Percentiles rank a stretch among this genome's conserved stretches.
phyloP scores from a whole-genome alignment of 2,329 filamentous ascomycete genomes.

The Neofusicoccum parvum region DNA sequence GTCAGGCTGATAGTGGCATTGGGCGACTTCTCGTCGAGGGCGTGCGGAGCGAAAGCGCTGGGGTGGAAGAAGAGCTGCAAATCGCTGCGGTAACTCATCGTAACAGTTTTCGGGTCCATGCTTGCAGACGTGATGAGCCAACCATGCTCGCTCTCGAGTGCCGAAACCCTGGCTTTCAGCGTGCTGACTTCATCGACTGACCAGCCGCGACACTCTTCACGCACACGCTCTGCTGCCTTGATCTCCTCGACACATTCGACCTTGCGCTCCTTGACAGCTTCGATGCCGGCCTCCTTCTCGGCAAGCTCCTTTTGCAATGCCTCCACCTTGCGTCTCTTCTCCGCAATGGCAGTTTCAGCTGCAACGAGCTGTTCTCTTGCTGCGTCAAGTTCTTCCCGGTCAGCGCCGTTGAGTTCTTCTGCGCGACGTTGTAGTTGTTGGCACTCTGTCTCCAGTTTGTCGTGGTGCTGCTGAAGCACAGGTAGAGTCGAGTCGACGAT shows the following conservation, averaged over 20 bases:
- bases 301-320: slow-evolving; percentile 67
- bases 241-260: slow-evolving; percentile 73
- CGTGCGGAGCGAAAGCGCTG: slow-evolving; percentile 55
- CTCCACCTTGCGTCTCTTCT: slow-evolving; percentile 68
- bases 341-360: slow-evolving; percentile 68
- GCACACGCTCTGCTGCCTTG: slow-evolving; percentile 75
- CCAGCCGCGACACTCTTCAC: slow-evolving; percentile 89
- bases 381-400: slow-evolving; percentile 74
- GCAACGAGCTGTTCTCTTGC: slow-evolving; percentile 69
- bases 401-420: slow-evolving; percentile 74
- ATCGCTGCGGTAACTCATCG: slow-evolving; percentile 72
- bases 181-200: slow-evolving; percentile 76
- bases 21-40: slow-evolving; percentile 29
- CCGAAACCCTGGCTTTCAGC: slow-evolving; percentile 71
- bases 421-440: slow-evolving; percentile 71
- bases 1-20: slow-evolving; percentile 67
- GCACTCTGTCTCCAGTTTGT: slow-evolving; percentile 64
- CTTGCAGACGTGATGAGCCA: slow-evolving; percentile 71
- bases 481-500: slow-evolving; percentile 71
- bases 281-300: slow-evolving; percentile 67
- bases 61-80: slow-evolving; percentile 75
- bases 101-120: slow-evolving; percentile 60
- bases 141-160: slow-evolving; percentile 66
- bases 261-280: slow-evolving; percentile 67
- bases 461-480: slow-evolving; percentile 60